Evolutionary conservation across 768 basidiomycete species (phyloP).

Genomic region (Rhizopogon sp.): DNA sequence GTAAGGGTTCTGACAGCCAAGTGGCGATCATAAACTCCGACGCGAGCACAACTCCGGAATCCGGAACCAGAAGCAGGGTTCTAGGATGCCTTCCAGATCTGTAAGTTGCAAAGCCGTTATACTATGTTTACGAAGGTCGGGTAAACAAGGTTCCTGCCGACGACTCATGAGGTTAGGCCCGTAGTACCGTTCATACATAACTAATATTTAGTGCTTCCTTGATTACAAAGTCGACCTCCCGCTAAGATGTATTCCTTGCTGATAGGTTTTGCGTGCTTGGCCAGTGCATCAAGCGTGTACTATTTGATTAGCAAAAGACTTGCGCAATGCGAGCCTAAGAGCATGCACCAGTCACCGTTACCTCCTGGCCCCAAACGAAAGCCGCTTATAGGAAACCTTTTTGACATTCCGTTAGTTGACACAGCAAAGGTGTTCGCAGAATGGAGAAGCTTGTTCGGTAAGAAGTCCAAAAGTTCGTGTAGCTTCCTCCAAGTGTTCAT

Average conservation of each 20-base stretch:
- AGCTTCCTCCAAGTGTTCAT: not conserved
- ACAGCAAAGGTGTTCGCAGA: not conserved
- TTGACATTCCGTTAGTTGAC: not conserved
- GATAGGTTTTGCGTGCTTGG: not conserved
- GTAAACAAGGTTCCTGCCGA: too few relatives aligned
- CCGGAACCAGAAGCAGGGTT: too few relatives aligned
- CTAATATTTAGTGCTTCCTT: too few relatives aligned
- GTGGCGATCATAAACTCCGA: too few relatives aligned
- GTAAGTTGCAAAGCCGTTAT: too few relatives aligned
- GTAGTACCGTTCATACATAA: too few relatives aligned
- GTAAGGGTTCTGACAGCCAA: too few relatives aligned
- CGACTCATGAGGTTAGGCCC: too few relatives aligned
- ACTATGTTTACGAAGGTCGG: too few relatives aligned
- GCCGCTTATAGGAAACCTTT: constrained; percentile 8
- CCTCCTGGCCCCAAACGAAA: constrained; percentile 3
- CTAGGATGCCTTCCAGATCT: too few relatives aligned
- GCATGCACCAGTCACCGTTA: not conserved
- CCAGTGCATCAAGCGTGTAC: not conserved
- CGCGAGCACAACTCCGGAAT: too few relatives aligned
- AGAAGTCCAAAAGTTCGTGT: not conserved
- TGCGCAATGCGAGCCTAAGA: not conserved
- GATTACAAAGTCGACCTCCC: not conserved
- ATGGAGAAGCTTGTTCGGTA: not conserved
- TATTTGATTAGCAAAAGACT: not conserved
- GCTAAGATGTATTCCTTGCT: not conserved